Percentiles rank a stretch among this genome's conserved stretches.
Evolutionary conservation across 2,329 filamentous ascomycete genomes (phyloP).

Genomic region (Xylaria hypoxylon): DNA sequence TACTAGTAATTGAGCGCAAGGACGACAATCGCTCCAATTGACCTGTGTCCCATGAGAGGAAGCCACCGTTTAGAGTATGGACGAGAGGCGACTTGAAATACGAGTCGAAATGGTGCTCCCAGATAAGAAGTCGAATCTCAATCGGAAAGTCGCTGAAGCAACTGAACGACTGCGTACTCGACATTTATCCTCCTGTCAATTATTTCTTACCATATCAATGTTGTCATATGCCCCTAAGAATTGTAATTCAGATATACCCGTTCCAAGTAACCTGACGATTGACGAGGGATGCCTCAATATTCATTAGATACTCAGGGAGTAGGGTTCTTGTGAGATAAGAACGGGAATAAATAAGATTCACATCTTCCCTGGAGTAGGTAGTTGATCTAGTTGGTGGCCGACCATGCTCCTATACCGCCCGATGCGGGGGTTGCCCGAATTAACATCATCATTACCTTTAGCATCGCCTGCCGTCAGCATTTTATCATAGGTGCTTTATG

Average conservation of each 20-base stretch:
- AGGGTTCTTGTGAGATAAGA: background rate
- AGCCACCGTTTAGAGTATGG: conserved; percentile 34
- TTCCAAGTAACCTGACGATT: background rate
- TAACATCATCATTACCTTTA: conserved; percentile 22
- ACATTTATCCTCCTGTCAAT: conserved; percentile 11
- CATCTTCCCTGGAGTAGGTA: conserved; percentile 1
- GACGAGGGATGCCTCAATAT: background rate
- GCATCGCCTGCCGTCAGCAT: conserved; percentile 17
- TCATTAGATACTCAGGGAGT: background rate
- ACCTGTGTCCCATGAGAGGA: conserved; percentile 21
- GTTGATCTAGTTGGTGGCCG: background rate
- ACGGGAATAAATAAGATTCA: background rate
- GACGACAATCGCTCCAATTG: conserved; percentile 19
- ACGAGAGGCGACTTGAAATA: conserved; percentile 30
- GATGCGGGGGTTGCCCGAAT: conserved; percentile 7
- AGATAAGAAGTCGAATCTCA: conserved; percentile 36
- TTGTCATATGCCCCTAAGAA: background rate
- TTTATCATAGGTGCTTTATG: conserved; percentile 11
- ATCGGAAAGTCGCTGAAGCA: conserved; percentile 33
- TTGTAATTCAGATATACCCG: background rate
- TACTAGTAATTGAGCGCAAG: conserved; percentile 26
- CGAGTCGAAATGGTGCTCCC: conserved; percentile 33
- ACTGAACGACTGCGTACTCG: conserved; percentile 13
- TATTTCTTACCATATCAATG: background rate
- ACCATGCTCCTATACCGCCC: background rate